Evolutionary conservation across 2,329 filamentous ascomycete species (phyloP).

Genomic region (Claviceps africana): DNA sequence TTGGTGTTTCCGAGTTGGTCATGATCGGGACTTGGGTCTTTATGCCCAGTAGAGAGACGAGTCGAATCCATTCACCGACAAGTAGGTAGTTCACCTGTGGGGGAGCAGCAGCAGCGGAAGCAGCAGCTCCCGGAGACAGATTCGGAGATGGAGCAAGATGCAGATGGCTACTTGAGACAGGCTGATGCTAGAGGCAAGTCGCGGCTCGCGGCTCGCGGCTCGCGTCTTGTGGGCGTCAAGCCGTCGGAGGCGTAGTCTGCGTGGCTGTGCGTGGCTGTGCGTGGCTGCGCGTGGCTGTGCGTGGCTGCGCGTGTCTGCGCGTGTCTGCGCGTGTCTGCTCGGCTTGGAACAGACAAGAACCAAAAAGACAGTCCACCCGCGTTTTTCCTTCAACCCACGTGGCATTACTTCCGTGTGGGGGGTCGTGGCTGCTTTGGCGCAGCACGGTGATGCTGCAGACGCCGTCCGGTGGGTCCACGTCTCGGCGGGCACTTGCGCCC

Average conservation of each 20-base stretch:
- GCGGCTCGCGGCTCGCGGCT: not conserved
- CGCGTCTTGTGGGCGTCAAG: not conserved
- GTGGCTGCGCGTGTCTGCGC: no score
- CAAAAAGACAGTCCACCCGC: not conserved
- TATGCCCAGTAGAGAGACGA: not conserved
- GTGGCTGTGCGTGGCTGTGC: no score
- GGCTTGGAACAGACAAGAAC: not conserved
- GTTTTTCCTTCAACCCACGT: constrained; percentile 8
- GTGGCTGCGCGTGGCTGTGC: no score
- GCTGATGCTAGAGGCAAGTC: not conserved
- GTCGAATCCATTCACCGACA: no score
- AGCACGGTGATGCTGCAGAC: not conserved
- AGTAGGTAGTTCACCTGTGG: no score
- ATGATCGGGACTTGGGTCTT: not conserved
- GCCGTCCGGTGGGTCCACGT: not conserved
- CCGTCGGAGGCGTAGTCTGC: not conserved
- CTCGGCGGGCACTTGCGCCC: not conserved
- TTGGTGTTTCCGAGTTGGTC: not conserved
- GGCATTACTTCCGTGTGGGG: constrained; percentile 7
- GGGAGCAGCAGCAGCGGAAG: no score
- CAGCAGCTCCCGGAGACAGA: no score
- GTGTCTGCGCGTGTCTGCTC: no score
- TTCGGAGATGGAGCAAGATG: no score
- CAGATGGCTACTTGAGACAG: no score
- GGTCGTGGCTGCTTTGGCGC: not conserved